Percentiles rank a stretch among this genome's conserved stretches.
Conservation (phyloP, 495 filamentous ascomycete genomes). For the Copromyces sp. region DNA sequence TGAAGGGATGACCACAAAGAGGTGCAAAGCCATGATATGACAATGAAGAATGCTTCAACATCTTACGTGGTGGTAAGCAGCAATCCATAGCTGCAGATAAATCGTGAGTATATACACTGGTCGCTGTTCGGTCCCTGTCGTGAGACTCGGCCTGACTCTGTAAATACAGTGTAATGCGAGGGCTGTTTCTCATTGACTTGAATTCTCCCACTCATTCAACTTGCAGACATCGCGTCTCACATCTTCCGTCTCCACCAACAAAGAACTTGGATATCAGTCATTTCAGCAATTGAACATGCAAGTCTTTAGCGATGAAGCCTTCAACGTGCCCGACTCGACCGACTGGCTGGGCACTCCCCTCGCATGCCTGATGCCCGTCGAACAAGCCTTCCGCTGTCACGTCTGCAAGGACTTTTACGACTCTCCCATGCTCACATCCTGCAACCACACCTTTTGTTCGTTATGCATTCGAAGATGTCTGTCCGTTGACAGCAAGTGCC, state of each 20-base stretch:
- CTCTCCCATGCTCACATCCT: slow-evolving; percentile 88
- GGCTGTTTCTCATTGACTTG: neutral
- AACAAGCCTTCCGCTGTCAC: slow-evolving; percentile 82
- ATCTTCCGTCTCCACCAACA: neutral
- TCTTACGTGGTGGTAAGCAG: neutral
- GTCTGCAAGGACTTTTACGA: slow-evolving; percentile 97
- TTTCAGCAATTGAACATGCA: slow-evolving; percentile 9
- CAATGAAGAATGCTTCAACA: neutral
- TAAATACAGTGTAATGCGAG: neutral
- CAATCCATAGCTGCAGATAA: neutral
- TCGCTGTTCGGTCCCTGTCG: neutral
- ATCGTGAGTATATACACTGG: neutral
- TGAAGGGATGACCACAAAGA: neutral
- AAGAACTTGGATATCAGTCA: neutral
- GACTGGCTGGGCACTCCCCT: slow-evolving; percentile 86
- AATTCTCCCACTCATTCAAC: neutral
- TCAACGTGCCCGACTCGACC: slow-evolving; percentile 74
- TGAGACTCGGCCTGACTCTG: neutral
- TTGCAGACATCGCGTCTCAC: neutral
- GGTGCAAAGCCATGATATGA: neutral
- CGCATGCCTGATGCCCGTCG: slow-evolving; percentile 59
- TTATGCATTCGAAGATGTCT: slow-evolving; percentile 83
- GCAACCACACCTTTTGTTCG: slow-evolving; percentile 94
- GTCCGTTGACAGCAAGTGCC: slow-evolving; percentile 72
- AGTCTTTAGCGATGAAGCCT: slow-evolving; percentile 18